Conservation (phyloP, 805 yeast species). For the Ogataea paradorogensis region DNA sequence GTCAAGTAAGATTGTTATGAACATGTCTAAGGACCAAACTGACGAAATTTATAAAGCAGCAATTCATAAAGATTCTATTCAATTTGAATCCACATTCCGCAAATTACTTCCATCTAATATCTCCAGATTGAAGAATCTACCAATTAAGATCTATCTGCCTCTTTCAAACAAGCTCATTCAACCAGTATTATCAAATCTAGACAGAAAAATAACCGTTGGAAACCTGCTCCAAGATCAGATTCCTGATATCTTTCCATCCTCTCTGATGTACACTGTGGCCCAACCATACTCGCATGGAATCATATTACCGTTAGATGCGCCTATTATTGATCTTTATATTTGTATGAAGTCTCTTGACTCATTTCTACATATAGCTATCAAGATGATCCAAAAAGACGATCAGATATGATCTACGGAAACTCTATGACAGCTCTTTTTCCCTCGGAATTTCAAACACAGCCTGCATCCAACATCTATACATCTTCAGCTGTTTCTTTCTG, state of each 20-base stretch:
- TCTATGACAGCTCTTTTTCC: not conserved
- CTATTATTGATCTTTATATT: constrained; percentile 44
- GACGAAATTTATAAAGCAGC: constrained; percentile 51
- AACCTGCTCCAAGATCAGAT: constrained; percentile 37
- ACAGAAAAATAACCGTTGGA: constrained; percentile 34
- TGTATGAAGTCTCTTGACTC: constrained; percentile 58
- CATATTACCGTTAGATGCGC: constrained; percentile 41
- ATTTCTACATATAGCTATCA: constrained; percentile 53
- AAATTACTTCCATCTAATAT: constrained; percentile 29
- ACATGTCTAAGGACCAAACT: constrained; percentile 61
- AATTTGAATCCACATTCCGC: constrained; percentile 21
- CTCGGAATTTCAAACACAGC: constrained; percentile 63
- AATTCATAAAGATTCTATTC: constrained; percentile 23
- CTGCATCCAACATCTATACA: constrained; percentile 97
- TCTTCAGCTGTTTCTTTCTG: constrained; percentile 85
- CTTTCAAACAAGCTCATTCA: constrained; percentile 35
- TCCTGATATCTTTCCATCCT: constrained; percentile 47
- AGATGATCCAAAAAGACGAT: constrained; percentile 30
- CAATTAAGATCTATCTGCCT: constrained; percentile 47
- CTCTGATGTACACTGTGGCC: constrained; percentile 35
- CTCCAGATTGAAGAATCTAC: constrained; percentile 37
- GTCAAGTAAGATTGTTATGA: constrained; percentile 77
- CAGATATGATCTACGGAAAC: not conserved
- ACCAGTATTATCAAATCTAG: constrained; percentile 24
- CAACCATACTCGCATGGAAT: constrained; percentile 57